A percentile compares a stretch with the other conserved stretches of the same genome.
Evolutionary conservation across 2,329 filamentous ascomycete genomes (phyloP).

Genomic region (Raffaelea ambrosiae): DNA sequence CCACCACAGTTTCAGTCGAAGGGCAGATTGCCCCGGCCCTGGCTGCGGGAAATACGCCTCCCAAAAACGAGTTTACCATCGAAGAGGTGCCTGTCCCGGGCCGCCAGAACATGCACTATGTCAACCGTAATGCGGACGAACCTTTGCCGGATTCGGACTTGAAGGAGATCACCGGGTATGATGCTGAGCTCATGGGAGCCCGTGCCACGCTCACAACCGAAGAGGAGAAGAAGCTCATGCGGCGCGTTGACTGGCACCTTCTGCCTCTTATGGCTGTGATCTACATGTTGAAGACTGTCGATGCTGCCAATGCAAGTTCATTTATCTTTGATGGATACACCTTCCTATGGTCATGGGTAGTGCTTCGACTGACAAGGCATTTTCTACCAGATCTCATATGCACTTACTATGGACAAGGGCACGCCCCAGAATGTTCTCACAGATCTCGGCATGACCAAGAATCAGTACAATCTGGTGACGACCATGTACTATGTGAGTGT

Average conservation of each 20-base stretch:
- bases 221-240: constrained; percentile 11
- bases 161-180: constrained; percentile 5
- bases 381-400: constrained; percentile 23
- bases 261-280: constrained; percentile 10
- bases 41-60: no score
- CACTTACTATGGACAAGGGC: constrained; percentile 33
- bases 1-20: no score
- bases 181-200: constrained; percentile 6
- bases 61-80: no score
- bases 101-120: no score
- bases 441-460: constrained; percentile 27
- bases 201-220: constrained; percentile 5
- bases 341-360: constrained; percentile 24
- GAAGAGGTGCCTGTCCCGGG: no score
- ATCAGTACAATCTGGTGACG: constrained; percentile 30
- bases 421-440: constrained; percentile 31
- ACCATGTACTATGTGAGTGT: constrained; percentile 28
- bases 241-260: constrained; percentile 11
- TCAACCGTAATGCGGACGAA: no score
- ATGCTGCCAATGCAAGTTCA: constrained; percentile 4
- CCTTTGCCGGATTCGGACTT: no score
- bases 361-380: constrained; percentile 22
- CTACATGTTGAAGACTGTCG: constrained; percentile 13
- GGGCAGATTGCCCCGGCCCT: no score
- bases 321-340: constrained; percentile 9